Base-by-base conservation (phyloP, 1,284 basidiomycete genomes). In the Dichomitus squalens region DNA sequence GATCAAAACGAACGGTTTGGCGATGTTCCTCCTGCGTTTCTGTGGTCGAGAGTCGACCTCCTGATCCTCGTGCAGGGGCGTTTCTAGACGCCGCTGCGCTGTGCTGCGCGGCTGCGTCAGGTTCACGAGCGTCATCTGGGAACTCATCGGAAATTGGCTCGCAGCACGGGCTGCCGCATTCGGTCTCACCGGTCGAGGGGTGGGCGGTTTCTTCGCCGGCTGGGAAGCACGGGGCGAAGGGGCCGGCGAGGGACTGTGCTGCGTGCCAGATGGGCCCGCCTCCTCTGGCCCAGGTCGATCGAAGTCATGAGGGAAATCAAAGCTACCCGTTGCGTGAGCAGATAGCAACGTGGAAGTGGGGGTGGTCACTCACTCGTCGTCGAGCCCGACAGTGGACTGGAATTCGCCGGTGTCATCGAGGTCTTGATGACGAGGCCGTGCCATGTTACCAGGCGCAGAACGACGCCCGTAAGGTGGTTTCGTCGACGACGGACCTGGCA, bases 111-210 rank as follows among this genome's bases (percentile, higher is more conserved):
- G 44, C 20, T 47, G 44, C 16, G 44, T 47, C 27, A 29, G 18
- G 18, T 47, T 47, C 23, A 68, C 67, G 9, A 68, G 60, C 4
- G 67, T 68, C 14, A 58, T 61, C 31, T 68, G 67, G 1, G 67
- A 65, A 40, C 66, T 67, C 61, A 61, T 62, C 3, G 63, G 63
- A 0, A 55, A 31, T 25, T 58, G 46, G 7, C 54, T 33, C 5
- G 5, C 11, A 35, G 36, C 6, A 33, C 38, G n/a, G 27, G 12
- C 29, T 14, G 21, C 52, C 27, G 44, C 39, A 25, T 9, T 18
- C 20, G 16, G 8, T 47, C 21, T 12, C 2, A 35, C 16, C 3
- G 33, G 52, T 6, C 49, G 34, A 1, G 49, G 47, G 7, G 40
- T 36, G 2, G 41, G 35, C 7, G 29, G 40, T n/a, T 14, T n/a